Percentiles rank a stretch among this genome's conserved stretches.
Conservation (phyloP, 2,329 filamentous ascomycete genomes). For the Aspergillus sp. region DNA sequence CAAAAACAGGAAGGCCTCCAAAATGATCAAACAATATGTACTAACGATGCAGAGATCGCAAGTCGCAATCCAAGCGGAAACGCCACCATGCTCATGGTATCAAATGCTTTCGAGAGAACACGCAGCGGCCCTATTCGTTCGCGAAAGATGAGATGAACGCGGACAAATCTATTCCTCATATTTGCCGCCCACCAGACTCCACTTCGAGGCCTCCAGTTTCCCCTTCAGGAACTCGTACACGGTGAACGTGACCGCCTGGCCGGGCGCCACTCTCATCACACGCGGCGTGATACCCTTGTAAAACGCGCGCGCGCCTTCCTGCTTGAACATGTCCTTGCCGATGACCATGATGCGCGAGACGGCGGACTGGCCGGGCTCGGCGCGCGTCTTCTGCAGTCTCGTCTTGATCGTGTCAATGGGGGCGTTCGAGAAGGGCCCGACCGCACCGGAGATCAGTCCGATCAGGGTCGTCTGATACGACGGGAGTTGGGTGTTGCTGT, state of each 20-base stretch:
- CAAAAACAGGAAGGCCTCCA: conserved; percentile 5
- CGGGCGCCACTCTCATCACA: conserved; percentile 95
- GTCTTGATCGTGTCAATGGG: conserved; percentile 99
- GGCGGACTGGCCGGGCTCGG: conserved; percentile 76
- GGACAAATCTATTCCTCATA: conserved; percentile 59
- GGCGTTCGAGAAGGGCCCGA: conserved; percentile 94
- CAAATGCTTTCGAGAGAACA: conserved; percentile 26
- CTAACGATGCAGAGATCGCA: conserved; percentile 18
- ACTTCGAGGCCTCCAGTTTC: conserved; percentile 66
- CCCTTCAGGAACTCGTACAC: conserved; percentile 78
- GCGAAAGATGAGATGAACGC: not conserved
- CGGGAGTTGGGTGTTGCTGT: conserved; percentile 66
- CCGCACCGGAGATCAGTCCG: conserved; percentile 85
- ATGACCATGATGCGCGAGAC: conserved; percentile 76
- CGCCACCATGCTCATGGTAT: conserved; percentile 30
- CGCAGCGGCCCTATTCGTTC: conserved; percentile 6
- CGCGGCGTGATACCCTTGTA: conserved; percentile 99
- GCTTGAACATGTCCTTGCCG: conserved; percentile 81
- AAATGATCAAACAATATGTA: conserved; percentile 8
- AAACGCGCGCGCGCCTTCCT: conserved; percentile 92
- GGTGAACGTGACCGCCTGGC: conserved; percentile 76
- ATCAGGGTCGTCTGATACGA: conserved; percentile 89
- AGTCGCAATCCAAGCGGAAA: conserved; percentile 23
- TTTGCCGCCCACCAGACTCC: conserved; percentile 58
- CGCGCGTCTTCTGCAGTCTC: conserved; percentile 84